These are phyloP conservation scores for Linnemannia hyalina DNA, from an alignment of 192 early-diverging fungal genomes.

Conservation along the genomic window DNA sequence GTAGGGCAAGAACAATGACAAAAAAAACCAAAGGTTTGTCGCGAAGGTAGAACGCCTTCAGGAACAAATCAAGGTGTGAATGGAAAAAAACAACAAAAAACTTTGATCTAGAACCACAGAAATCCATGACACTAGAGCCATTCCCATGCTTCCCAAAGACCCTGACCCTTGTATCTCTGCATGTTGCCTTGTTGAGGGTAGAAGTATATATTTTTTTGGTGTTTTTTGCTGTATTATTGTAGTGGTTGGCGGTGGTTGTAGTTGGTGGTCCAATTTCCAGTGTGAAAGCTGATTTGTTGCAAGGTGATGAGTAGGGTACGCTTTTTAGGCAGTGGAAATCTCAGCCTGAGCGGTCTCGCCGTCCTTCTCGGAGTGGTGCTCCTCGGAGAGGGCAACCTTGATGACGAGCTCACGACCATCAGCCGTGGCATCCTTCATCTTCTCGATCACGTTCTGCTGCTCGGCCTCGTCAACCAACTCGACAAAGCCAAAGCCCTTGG, in stretches of 20 bases:
- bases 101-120: not conserved
- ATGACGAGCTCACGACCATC: conserved; percentile 80
- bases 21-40: not conserved
- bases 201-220: not conserved
- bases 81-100: not conserved
- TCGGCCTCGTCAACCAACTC: conserved; percentile 83
- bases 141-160: not conserved
- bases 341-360: not conserved
- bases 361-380: conserved; percentile 43
- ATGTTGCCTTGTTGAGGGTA: not conserved
- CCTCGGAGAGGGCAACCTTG: conserved; percentile 71
- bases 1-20: not conserved
- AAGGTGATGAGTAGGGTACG: not conserved
- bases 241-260: not conserved
- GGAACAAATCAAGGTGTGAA: not conserved
- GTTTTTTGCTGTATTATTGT: not conserved
- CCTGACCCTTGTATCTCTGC: not conserved
- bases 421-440: conserved; percentile 68
- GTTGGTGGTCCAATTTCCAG: conserved; percentile 2
- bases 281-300: not conserved
- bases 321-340: conserved; percentile 17
- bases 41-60: not conserved
- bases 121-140: not conserved
- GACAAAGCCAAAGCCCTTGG: conserved; percentile 97
- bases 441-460: conserved; percentile 79